Evolutionary conservation across 208 protist species (phyloP).

Genomic region (Leishmania aethiopica): DNA sequence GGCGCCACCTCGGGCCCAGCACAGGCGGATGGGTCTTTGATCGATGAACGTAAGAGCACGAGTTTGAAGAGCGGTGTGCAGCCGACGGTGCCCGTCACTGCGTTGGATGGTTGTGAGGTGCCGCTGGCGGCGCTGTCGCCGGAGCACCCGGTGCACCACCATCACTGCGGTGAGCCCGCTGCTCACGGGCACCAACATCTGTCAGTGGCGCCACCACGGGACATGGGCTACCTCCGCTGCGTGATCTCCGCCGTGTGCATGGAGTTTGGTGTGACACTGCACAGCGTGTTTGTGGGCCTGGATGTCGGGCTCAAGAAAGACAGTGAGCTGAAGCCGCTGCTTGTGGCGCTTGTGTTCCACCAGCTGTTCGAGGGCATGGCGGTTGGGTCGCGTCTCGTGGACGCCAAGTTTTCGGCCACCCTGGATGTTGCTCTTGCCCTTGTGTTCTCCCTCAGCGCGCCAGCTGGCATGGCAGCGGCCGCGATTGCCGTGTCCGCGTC

Average conservation of each 20-base stretch:
- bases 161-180: not conserved
- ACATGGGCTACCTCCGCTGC: slow-evolving; percentile 28
- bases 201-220: slow-evolving; percentile 6
- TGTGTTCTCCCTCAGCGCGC: slow-evolving; percentile 56
- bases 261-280: slow-evolving; percentile 67
- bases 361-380: slow-evolving; percentile 80
- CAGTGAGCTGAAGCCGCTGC: slow-evolving; percentile 45
- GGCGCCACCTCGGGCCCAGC: not conserved
- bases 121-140: not conserved
- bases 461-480: slow-evolving; percentile 37
- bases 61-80: not conserved
- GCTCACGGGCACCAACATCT: slow-evolving; percentile 37
- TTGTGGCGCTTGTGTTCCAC: slow-evolving; percentile 69
- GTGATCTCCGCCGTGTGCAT: slow-evolving; percentile 60
- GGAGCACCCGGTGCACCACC: not conserved
- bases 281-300: slow-evolving; percentile 77
- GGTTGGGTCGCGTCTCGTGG: slow-evolving; percentile 62
- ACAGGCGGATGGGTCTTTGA: not conserved
- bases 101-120: not conserved
- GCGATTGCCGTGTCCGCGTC: slow-evolving; percentile 35
- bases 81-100: not conserved
- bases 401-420: slow-evolving; percentile 42
- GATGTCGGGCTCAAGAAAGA: slow-evolving; percentile 55
- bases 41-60: not conserved
- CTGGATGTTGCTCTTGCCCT: slow-evolving; percentile 46